These are phyloP conservation scores for Panaeolus papilionaceus DNA, from an alignment of 768 basidiomycete genomes.

Conservation along the genomic window DNA sequence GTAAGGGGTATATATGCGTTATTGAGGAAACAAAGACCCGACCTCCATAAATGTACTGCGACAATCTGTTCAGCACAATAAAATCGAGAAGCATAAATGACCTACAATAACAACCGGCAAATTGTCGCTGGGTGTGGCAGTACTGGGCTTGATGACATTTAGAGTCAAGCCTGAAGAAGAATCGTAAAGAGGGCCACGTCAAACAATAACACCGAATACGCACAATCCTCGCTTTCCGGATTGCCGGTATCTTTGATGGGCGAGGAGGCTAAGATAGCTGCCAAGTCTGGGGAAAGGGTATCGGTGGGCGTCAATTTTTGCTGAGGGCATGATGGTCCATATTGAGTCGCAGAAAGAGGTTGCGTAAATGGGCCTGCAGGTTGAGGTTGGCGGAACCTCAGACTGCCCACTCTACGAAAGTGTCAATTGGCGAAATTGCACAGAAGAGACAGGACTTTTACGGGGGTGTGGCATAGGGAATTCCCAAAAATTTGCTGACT, in stretches of 20 bases:
- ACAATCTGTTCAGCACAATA: background rate
- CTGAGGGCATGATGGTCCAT: constrained; percentile 12
- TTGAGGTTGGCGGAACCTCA: constrained; percentile 14
- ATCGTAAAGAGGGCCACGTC: background rate
- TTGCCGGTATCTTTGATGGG: constrained; percentile 24
- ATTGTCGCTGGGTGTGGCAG: constrained; percentile 36
- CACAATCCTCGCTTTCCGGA: constrained; percentile 24
- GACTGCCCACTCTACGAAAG: background rate
- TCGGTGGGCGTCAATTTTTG: constrained; percentile 8
- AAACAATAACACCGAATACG: background rate
- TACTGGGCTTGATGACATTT: constrained; percentile 47
- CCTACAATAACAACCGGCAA: constrained; percentile 56
- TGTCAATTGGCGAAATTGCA: background rate
- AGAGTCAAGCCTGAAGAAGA: constrained; percentile 42
- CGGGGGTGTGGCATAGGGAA: constrained; percentile 17
- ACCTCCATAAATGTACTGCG: constrained; percentile 19
- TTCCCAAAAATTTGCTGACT: constrained; percentile 27
- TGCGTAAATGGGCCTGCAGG: constrained; percentile 4
- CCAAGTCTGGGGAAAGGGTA: background rate
- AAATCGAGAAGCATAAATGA: background rate
- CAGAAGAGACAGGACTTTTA: background rate
- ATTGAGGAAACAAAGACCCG: background rate
- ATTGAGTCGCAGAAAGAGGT: constrained; percentile 6
- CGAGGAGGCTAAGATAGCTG: constrained; percentile 29
- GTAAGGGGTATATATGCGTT: background rate